Percentiles rank a stretch among this genome's conserved stretches.
Conservation (phyloP, 2,329 filamentous ascomycete genomes). For the Paracoccidioides lutzii region DNA sequence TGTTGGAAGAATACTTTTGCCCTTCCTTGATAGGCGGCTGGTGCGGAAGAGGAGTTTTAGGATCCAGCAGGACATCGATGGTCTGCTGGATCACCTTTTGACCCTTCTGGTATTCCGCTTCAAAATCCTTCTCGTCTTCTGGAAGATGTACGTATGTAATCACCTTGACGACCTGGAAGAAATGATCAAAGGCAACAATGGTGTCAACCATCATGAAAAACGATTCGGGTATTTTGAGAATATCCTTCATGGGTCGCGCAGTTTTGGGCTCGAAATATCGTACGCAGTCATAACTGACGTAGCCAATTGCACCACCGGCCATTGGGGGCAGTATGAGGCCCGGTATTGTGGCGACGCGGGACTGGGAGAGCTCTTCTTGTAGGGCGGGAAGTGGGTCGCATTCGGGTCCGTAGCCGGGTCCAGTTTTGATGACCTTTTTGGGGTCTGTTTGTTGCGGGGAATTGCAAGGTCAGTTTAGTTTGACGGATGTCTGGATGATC, state of each 20-base stretch:
- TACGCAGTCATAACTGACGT: slow-evolving; percentile 95
- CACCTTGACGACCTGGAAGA: slow-evolving; percentile 83
- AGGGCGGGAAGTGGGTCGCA: slow-evolving; percentile 74
- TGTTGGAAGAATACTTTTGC: slow-evolving; percentile 80
- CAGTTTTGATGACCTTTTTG: slow-evolving; percentile 71
- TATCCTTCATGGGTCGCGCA: slow-evolving; percentile 74
- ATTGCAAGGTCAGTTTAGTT: not conserved
- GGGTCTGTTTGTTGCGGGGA: slow-evolving; percentile 33
- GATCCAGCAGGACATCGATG: slow-evolving; percentile 57
- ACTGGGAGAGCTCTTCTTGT: slow-evolving; percentile 64
- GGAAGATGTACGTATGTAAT: slow-evolving; percentile 78
- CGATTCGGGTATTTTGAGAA: slow-evolving; percentile 79
- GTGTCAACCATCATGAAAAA: slow-evolving; percentile 97
- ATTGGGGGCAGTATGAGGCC: slow-evolving; percentile 71
- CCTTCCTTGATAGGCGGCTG: slow-evolving; percentile 61
- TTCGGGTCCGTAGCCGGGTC: slow-evolving; percentile 71
- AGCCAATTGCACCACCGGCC: slow-evolving; percentile 86
- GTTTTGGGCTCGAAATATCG: slow-evolving; percentile 97
- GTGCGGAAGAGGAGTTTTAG: slow-evolving; percentile 62
- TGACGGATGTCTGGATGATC: too few relatives aligned
- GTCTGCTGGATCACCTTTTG: slow-evolving; percentile 51
- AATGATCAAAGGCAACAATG: slow-evolving; percentile 86
- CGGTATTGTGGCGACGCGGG: slow-evolving; percentile 70
- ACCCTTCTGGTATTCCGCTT: slow-evolving; percentile 57
- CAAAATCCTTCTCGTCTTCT: slow-evolving; percentile 43